Conservation (phyloP, 1,284 basidiomycete genomes). For the Heterobasidion annosum region DNA sequence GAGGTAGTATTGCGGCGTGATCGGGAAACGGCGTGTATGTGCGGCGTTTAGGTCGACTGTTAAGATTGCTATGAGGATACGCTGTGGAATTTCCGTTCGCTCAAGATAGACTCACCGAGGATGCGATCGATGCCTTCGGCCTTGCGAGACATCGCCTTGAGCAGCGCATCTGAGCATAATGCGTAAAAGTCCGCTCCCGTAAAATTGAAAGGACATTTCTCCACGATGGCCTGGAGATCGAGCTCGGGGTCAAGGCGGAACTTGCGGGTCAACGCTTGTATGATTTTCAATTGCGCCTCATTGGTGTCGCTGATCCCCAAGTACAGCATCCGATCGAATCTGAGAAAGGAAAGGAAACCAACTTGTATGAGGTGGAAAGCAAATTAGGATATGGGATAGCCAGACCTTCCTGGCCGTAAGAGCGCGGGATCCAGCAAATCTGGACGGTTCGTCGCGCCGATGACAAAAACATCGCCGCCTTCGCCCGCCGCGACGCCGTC, state of each 20-base stretch:
- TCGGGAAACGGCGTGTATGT: constrained; percentile 23
- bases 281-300: constrained; percentile 79
- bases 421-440: constrained; percentile 93
- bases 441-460: constrained; percentile 96
- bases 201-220: constrained; percentile 85
- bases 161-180: constrained; percentile 91
- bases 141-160: constrained; percentile 90
- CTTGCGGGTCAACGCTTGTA: constrained; percentile 88
- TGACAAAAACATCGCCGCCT: constrained; percentile 81
- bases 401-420: constrained; percentile 81
- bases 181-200: constrained; percentile 99
- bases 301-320: constrained; percentile 89
- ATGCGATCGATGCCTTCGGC: constrained; percentile 72
- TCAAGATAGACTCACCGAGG: constrained; percentile 38
- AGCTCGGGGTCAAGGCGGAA: constrained; percentile 76
- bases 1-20: constrained; percentile 92
- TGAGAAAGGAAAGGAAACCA: constrained; percentile 18
- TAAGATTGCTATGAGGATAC: not conserved
- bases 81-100: no score
- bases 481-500: constrained; percentile 79
- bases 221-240: constrained; percentile 59
- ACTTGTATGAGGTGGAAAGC: constrained; percentile 2
- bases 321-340: constrained; percentile 97
- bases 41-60: not conserved
- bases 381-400: not conserved